These are phyloP conservation scores for Rhizoclosmatium sp. DNA, from an alignment of 192 early-diverging fungal genomes.

Conservation along the genomic window DNA sequence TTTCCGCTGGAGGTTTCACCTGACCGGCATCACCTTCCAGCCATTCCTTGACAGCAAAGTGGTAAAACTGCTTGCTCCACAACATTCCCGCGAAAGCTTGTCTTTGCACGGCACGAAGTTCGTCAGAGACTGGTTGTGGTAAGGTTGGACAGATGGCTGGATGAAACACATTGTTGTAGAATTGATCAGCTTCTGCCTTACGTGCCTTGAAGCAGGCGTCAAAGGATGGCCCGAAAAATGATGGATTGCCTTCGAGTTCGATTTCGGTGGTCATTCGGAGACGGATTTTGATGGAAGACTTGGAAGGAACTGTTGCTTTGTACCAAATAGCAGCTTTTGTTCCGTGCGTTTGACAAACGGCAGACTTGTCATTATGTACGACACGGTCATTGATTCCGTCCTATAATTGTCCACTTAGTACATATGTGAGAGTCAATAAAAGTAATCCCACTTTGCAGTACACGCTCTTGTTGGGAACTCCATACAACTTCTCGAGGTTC, in stretches of 20 bases:
- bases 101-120: slow-evolving; percentile 40
- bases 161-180: slow-evolving; percentile 30
- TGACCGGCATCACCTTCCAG: slow-evolving; percentile 43
- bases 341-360: slow-evolving; percentile 47
- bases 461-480: slow-evolving; percentile 44
- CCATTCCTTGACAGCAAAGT: slow-evolving; percentile 43
- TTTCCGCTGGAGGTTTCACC: slow-evolving; percentile 37
- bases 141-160: background rate
- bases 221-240: slow-evolving; percentile 24
- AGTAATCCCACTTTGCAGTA: slow-evolving; percentile 19
- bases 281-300: slow-evolving; percentile 16
- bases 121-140: background rate
- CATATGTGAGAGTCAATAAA: too few relatives aligned
- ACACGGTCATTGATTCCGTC: slow-evolving; percentile 59
- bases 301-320: slow-evolving; percentile 48
- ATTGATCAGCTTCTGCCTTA: slow-evolving; percentile 43
- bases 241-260: background rate
- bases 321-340: slow-evolving; percentile 60
- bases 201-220: slow-evolving; percentile 21
- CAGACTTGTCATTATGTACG: slow-evolving; percentile 40
- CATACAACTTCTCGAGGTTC: slow-evolving; percentile 49
- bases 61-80: slow-evolving; percentile 48
- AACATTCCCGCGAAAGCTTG: slow-evolving; percentile 49
- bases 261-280: slow-evolving; percentile 36
- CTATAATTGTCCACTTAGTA: slow-evolving; percentile 38